Percentiles rank a stretch among this genome's conserved stretches.
These are phyloP conservation scores for Penicillium nordicum DNA, from an alignment of 2,329 filamentous ascomycete species.

Conservation along the genomic window DNA sequence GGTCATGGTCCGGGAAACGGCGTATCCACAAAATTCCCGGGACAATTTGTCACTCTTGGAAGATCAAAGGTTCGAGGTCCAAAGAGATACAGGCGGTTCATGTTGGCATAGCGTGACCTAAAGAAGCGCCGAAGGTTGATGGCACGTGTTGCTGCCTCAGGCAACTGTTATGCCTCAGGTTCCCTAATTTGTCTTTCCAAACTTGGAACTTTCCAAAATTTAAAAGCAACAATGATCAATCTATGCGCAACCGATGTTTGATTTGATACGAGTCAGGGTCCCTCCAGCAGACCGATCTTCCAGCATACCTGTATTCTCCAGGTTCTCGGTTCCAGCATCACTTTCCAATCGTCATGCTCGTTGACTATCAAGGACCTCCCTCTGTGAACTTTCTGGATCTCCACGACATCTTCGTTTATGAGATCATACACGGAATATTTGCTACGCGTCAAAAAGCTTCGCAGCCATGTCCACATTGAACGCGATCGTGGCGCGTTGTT, in stretches of 20 bases:
- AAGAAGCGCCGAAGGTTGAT: not conserved
- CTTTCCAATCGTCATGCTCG: not conserved
- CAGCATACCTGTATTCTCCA: not conserved
- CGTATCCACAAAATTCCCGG: not conserved
- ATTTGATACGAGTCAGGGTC: not conserved
- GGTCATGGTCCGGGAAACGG: not conserved
- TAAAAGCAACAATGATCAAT: not conserved
- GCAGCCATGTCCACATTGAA: too few species aligned
- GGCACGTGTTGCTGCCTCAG: conserved; percentile 13
- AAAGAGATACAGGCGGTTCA: not conserved
- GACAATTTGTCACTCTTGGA: not conserved
- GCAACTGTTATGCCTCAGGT: not conserved
- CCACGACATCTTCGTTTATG: not conserved
- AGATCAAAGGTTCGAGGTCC: not conserved
- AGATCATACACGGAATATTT: not conserved
- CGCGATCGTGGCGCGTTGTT: not conserved
- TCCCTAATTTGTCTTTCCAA: not conserved
- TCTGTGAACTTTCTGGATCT: not conserved
- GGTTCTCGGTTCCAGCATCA: not conserved
- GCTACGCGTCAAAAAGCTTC: not conserved
- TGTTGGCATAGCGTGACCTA: not conserved
- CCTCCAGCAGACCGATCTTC: not conserved
- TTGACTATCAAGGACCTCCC: not conserved
- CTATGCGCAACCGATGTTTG: not conserved
- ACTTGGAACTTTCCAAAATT: not conserved